Percentiles rank a stretch among this genome's conserved stretches.
Conservation (phyloP, 192 early-diverging fungal species). For the Oehlia diaphana region DNA sequence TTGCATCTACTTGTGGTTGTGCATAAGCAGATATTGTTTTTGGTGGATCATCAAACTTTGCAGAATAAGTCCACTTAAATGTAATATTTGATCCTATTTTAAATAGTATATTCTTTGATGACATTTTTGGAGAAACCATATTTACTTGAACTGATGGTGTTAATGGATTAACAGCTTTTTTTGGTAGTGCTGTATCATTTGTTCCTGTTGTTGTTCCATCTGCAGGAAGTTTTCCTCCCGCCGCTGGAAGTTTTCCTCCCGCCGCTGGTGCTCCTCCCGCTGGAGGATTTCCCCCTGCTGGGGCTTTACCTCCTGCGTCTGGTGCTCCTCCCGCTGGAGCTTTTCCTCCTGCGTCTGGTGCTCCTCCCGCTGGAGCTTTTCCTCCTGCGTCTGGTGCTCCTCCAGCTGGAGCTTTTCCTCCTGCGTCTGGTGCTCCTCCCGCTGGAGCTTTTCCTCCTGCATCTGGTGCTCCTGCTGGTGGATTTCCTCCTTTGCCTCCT, state of each 20-base stretch:
- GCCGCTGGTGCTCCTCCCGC: background rate
- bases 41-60: background rate
- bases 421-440: no score
- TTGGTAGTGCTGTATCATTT: background rate
- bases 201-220: background rate
- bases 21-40: background rate
- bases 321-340: no score
- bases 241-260: background rate
- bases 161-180: no score
- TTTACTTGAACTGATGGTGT: background rate
- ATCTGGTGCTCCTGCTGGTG: no score
- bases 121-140: background rate
- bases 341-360: no score
- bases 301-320: no score
- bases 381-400: no score
- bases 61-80: background rate
- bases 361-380: no score
- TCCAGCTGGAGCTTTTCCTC: no score
- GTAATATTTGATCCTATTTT: conserved; percentile 8
- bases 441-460: no score
- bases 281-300: background rate
- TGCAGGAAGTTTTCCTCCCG: background rate
- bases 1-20: background rate
- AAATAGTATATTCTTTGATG: background rate
- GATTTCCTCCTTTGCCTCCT: no score